These are phyloP conservation scores for Fraxinus greggii DNA, from an alignment of 305 asterid genomes.

Conservation along the genomic window DNA sequence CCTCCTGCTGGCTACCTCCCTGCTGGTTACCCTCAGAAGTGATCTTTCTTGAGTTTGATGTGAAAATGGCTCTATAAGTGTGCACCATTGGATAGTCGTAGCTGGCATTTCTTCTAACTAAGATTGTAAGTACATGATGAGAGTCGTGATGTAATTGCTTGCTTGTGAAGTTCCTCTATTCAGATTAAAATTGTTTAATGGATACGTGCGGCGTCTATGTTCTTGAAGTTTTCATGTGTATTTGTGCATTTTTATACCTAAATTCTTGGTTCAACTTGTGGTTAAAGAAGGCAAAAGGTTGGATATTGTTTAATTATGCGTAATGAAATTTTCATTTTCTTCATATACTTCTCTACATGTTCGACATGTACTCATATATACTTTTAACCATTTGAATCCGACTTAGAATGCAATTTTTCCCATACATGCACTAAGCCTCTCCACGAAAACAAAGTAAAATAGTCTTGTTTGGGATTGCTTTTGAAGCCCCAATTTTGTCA, in stretches of 20 bases:
- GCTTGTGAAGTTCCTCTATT: conserved; percentile 1
- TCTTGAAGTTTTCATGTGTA: conserved; percentile 5
- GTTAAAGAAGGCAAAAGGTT: neutral
- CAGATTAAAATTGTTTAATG: conserved; percentile 19
- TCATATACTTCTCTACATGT: neutral
- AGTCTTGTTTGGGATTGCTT: too few relatives aligned
- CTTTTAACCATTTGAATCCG: neutral
- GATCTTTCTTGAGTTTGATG: conserved; percentile 17
- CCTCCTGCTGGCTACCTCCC: conserved; percentile 43
- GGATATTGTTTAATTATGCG: neutral
- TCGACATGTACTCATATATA: neutral
- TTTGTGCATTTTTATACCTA: conserved; percentile 7
- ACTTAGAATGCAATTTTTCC: neutral
- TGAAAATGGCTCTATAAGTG: neutral
- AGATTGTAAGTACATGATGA: conserved; percentile 23
- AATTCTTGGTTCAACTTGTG: neutral
- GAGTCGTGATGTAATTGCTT: conserved; percentile 1
- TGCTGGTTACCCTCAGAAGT: conserved; percentile 41
- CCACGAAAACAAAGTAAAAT: neutral
- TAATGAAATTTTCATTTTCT: neutral
- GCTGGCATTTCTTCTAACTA: neutral
- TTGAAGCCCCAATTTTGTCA: too few relatives aligned
- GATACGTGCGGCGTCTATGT: conserved; percentile 9
- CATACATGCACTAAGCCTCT: neutral
- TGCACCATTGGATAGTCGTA: conserved; percentile 11